These are phyloP conservation scores for Ceratocystis destructans DNA, from an alignment of 2,329 filamentous ascomycete species.

Conservation along the genomic window DNA sequence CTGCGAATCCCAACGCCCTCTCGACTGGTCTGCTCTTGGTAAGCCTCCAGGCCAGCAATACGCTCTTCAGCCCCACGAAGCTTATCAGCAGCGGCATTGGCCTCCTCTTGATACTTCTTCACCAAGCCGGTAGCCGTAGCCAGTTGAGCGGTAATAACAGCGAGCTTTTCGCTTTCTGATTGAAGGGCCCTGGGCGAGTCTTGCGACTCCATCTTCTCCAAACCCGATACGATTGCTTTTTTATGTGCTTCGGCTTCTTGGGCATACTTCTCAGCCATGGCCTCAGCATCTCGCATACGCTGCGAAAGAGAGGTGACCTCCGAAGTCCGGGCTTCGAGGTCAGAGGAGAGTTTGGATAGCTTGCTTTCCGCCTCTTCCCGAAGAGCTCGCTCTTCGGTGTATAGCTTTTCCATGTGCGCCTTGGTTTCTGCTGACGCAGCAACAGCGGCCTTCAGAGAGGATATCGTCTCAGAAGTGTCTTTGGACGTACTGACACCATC, in stretches of 20 bases:
- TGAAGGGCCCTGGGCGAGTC: conserved; percentile 36
- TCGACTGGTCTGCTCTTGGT: conserved; percentile 91
- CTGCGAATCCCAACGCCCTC: conserved; percentile 82
- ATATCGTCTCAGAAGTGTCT: conserved; percentile 57
- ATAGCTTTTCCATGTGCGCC: conserved; percentile 59
- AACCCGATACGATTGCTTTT: conserved; percentile 64
- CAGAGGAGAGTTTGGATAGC: conserved; percentile 59
- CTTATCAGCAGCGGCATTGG: conserved; percentile 74
- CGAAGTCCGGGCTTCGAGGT: conserved; percentile 65
- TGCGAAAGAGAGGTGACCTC: conserved; percentile 65
- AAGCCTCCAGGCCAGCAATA: conserved; percentile 89
- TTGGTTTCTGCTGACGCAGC: conserved; percentile 66
- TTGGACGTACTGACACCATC: conserved; percentile 52
- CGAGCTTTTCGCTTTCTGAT: conserved; percentile 50
- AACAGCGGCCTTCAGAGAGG: conserved; percentile 63
- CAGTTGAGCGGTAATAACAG: conserved; percentile 66
- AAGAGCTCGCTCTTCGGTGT: conserved; percentile 68
- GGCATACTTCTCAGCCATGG: conserved; percentile 74
- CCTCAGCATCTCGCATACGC: conserved; percentile 71
- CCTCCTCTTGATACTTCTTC: conserved; percentile 77
- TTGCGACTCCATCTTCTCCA: conserved; percentile 56
- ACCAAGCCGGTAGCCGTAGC: conserved; percentile 65
- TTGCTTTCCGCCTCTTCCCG: conserved; percentile 65
- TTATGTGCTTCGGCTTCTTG: conserved; percentile 78
- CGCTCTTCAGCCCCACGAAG: conserved; percentile 87